Base-by-base conservation (phyloP, 2,329 filamentous ascomycete genomes). In the Exophiala alcalophila region DNA sequence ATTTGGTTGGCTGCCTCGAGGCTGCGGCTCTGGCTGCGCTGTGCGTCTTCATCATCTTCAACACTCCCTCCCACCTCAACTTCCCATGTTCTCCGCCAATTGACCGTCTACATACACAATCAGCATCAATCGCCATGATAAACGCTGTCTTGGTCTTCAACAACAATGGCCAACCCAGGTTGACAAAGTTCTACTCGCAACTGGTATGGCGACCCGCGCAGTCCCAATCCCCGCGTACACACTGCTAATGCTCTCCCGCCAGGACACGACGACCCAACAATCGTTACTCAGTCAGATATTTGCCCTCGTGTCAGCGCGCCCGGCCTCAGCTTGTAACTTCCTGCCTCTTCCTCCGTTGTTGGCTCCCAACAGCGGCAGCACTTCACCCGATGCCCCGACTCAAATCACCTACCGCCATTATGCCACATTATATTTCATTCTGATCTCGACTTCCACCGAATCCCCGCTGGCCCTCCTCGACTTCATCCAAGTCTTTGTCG, bases 121-220 rank as follows among this genome's bases (percentile, higher is more conserved):
- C 12, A 11, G 4, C 18, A 21, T 9, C 41, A 21, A 15, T 23
- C 44, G 62, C 53, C 56, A 98, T 98, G 92, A 97, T 98, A 67
- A 98, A 95, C 74, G 92, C 94, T 21, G 91, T 98, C 50, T 76
- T 98, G 55, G 91, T 98, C 64, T 98, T 98, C 75, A 98, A 98
- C 63, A 95, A 95, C 72, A 88, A 91, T 59, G 92, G 92, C 53
- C 91, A 98, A 68, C 91, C 92, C 25, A 84, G 92, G 42, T 77
- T 98, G 64, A 97, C 91, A 58, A 97, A 97, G 61, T 98, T 98
- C 74, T 98, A 98, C 66, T 96, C 91, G 2, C 91, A 97, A 65
- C 81, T 98, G 55, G 91, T 94, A 48, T 69, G 59, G 40, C 37
- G 30, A 26, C 16, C 27, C n/a, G 14, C 16, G 11, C 7, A 33